Conservation (phyloP, 2,329 filamentous ascomycete genomes). For the Fonsecaea pedrosoi region DNA sequence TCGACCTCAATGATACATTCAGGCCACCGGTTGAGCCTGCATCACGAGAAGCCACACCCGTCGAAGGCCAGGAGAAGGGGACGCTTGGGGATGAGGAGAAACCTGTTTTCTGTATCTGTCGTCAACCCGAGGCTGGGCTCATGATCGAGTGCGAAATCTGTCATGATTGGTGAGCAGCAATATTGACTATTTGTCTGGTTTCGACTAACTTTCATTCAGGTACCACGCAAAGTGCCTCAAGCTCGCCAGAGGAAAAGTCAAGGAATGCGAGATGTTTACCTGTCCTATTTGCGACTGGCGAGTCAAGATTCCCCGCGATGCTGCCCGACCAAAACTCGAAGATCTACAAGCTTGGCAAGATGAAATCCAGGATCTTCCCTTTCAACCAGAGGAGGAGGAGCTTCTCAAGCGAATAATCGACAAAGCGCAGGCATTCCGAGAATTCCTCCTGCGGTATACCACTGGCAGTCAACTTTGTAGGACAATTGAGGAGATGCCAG, state of each 20-base stretch:
- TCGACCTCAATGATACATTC: conserved; percentile 87
- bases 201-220: conserved; percentile 58
- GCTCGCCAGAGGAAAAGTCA: conserved; percentile 95
- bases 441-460: conserved; percentile 79
- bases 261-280: conserved; percentile 97
- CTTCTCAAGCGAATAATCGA: conserved; percentile 84
- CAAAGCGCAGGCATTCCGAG: conserved; percentile 81
- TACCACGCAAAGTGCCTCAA: conserved; percentile 99
- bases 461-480: conserved; percentile 72
- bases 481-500: conserved; percentile 84
- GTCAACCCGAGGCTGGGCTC: conserved; percentile 91
- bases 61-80: conserved; percentile 60
- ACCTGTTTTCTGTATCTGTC: conserved; percentile 97
- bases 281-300: conserved; percentile 98
- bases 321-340: conserved; percentile 91
- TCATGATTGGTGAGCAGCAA: conserved; percentile 84
- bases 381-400: conserved; percentile 94
- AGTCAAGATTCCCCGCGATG: conserved; percentile 94
- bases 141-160: conserved; percentile 99
- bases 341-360: conserved; percentile 84
- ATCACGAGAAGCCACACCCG: conserved; percentile 77
- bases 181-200: not conserved
- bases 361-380: conserved; percentile 80
- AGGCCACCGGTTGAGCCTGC: conserved; percentile 89
- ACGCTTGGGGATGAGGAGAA: conserved; percentile 61